Percentiles rank a stretch among this genome's conserved stretches.
phyloP scores from a whole-genome alignment of 768 basidiomycete species.

The Mycena venus region DNA sequence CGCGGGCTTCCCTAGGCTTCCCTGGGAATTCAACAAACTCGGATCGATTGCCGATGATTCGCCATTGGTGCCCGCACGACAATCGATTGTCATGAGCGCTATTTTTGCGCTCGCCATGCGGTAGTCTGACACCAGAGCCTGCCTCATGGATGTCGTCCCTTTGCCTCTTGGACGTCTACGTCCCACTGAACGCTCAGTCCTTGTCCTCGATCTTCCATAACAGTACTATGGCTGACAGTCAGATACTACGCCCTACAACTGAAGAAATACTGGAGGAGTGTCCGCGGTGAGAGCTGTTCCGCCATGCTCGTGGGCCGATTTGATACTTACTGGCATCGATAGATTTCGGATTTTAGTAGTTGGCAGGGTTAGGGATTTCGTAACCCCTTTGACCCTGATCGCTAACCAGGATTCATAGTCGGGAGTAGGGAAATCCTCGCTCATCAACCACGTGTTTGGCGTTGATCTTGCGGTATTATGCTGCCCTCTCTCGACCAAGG shows the following conservation, averaged over 20 bases:
- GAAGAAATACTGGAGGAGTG: not conserved
- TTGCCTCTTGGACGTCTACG: not conserved
- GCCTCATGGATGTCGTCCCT: not conserved
- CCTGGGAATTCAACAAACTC: too few relatives aligned
- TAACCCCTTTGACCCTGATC: not conserved
- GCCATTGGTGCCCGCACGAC: too few relatives aligned
- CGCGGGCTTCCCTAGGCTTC: too few relatives aligned
- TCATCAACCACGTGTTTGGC: not conserved
- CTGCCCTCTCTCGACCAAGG: not conserved
- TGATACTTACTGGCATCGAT: not conserved
- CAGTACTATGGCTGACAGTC: not conserved
- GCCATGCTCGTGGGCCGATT: not conserved
- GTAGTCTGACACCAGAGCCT: not conserved
- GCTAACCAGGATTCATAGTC: not conserved
- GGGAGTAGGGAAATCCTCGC: not conserved
- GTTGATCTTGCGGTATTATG: not conserved
- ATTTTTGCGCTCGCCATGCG: not conserved
- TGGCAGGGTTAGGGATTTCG: not conserved
- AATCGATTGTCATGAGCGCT: not conserved
- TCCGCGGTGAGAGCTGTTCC: not conserved
- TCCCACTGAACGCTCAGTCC: not conserved
- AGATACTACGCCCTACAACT: not conserved
- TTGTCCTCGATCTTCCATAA: not conserved
- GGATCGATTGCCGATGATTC: too few relatives aligned
- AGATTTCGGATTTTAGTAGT: constrained; percentile 1